Percentiles rank a stretch among this genome's conserved stretches.
These are phyloP conservation scores for Solanum hybrid DNA, from an alignment of 305 asterid genomes.

Conservation along the genomic window DNA sequence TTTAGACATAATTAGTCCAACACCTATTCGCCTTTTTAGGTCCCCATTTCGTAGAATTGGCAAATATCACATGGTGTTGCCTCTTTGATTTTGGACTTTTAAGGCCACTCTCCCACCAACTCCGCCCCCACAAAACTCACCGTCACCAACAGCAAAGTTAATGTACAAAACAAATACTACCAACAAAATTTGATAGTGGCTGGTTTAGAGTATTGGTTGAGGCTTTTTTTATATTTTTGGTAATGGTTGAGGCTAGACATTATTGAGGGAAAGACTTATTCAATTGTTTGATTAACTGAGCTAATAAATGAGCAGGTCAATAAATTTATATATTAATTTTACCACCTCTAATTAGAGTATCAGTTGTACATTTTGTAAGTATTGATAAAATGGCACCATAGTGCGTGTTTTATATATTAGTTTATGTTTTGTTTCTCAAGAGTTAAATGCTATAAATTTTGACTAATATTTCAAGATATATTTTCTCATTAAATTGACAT, in stretches of 20 bases:
- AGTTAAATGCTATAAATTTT: background rate
- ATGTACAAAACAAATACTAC: background rate
- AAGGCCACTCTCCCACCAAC: background rate
- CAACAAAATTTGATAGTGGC: background rate
- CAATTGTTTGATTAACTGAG: background rate
- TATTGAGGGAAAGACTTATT: background rate
- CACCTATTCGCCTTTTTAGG: background rate
- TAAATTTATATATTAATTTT: background rate
- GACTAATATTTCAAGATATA: background rate
- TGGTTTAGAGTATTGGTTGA: background rate
- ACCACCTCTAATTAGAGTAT: background rate
- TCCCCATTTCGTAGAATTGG: background rate
- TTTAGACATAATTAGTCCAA: background rate
- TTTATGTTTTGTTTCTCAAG: background rate
- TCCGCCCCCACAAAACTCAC: conserved; percentile 6
- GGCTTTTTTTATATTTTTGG: background rate
- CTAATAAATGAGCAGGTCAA: background rate
- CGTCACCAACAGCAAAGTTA: background rate
- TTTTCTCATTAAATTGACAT: background rate
- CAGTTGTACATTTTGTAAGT: background rate
- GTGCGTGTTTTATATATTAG: background rate
- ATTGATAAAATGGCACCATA: background rate
- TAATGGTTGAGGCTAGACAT: background rate
- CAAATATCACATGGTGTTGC: conserved; percentile 1
- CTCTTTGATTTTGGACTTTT: background rate